Base-by-base conservation (phyloP, 2,329 filamentous ascomycete genomes). In the Botrytis fabae region DNA sequence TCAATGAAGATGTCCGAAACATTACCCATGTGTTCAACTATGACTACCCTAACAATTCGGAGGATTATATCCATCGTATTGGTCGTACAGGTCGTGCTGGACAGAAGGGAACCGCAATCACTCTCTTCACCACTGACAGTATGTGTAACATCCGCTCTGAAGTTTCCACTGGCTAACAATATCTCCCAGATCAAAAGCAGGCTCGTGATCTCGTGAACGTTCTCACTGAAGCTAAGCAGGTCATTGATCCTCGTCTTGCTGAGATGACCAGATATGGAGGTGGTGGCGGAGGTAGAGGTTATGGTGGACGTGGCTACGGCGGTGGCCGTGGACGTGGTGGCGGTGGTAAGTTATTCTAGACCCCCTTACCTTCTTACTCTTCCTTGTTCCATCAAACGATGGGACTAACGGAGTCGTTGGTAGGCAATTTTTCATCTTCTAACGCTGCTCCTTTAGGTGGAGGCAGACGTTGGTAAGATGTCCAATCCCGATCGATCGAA, bases 11-110 rank as follows among this genome's bases (percentile, higher is more conserved):
- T 92, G 96, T 99, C 88, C 95, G 95, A 87, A 97, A 99, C 89
- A 99, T 99, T 87, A 98, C 96, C 86, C 96, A 99, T 87, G 96
- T 99, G 86, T 90, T 99, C 86, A 98, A 98, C 91, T 98, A 98
- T 93, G 96, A 98, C 84, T 98, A 98, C 85, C 95, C 95, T 84
- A 98, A 98, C 88, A 98, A 98, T 85, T 90, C 96, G 81, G 96
- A 99, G 86, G 95, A 98, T 82, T 98, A 98, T 81, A 97, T 98
- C 79, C 96, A 98, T 83, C 93, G 96, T 83, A 96, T 95, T 84
- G 96, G 96, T 81, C 93, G 96, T 86, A 98, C 96, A 80, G 95
- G 96, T 80, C 93, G 95, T 87, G 95, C 96, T 82, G 96, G 96
- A 86, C 92, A 92, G 81, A 93, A 92, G 78, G 96, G 96, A 86